A percentile compares a stretch with the other conserved stretches of the same genome.
These are phyloP conservation scores for Exutisphaerella laricina DNA, from an alignment of 2,329 filamentous ascomycete genomes.

Conservation along the genomic window DNA sequence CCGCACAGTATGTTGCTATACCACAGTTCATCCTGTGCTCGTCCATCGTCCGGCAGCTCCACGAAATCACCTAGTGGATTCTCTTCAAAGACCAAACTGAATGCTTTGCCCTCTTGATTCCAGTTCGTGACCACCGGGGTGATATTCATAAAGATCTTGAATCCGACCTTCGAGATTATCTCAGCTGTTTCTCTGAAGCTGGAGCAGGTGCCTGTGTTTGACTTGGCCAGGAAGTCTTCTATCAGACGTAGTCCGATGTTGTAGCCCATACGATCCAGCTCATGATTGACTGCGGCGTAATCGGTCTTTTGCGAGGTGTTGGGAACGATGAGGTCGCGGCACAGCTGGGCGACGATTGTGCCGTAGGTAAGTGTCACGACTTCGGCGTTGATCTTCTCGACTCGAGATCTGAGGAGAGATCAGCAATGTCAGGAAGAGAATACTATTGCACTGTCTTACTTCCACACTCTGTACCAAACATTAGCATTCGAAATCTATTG, in stretches of 20 bases:
- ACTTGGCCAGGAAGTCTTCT: constrained; percentile 96
- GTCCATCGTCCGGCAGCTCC: constrained; percentile 89
- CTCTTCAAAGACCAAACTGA: constrained; percentile 93
- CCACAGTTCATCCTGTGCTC: constrained; percentile 95
- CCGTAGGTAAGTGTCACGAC: constrained; percentile 96
- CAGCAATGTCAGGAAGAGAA: not conserved
- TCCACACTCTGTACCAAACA: constrained; percentile 66
- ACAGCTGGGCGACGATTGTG: constrained; percentile 92
- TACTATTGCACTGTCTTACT: constrained; percentile 56
- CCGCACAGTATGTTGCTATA: constrained; percentile 97
- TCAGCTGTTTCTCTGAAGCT: constrained; percentile 97
- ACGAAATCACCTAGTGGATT: constrained; percentile 97
- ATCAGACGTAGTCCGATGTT: constrained; percentile 95
- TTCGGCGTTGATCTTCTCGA: constrained; percentile 98
- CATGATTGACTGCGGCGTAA: constrained; percentile 93
- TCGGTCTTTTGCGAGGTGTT: constrained; percentile 59
- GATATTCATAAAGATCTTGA: constrained; percentile 98
- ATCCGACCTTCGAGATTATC: constrained; percentile 95
- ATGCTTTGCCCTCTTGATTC: constrained; percentile 93
- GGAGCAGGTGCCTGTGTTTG: constrained; percentile 77
- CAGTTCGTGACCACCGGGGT: constrained; percentile 91
- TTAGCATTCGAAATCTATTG: no score
- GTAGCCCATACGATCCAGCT: constrained; percentile 98
- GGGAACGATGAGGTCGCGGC: constrained; percentile 67
- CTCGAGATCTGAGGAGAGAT: constrained; percentile 64